phyloP scores from a whole-genome alignment of 2,329 filamentous ascomycete genomes.

The Orbilia javanica region DNA sequence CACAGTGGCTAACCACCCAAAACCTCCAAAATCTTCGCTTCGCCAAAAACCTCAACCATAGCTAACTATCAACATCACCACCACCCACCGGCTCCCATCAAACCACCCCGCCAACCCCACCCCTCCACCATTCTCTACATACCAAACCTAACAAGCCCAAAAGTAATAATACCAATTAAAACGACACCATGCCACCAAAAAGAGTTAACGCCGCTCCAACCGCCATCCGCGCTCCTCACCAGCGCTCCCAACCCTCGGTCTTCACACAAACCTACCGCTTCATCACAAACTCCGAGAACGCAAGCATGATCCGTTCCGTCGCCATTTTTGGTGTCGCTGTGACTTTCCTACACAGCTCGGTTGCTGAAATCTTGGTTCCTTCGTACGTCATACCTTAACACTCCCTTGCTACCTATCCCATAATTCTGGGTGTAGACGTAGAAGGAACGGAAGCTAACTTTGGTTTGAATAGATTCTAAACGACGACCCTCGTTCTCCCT shows the following conservation, averaged over 20 bases:
- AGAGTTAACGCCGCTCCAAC: conserved; percentile 25
- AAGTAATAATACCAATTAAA: not conserved
- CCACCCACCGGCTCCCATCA: no score
- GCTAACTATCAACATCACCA: not conserved
- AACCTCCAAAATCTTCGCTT: conserved; percentile 20
- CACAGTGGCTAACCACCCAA: not conserved
- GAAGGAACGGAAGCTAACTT: not conserved
- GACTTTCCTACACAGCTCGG: conserved; percentile 45
- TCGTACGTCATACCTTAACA: conserved; percentile 28
- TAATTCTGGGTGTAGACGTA: not conserved
- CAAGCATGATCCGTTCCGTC: conserved; percentile 41
- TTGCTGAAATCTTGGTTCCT: conserved; percentile 49
- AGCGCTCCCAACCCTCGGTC: conserved; percentile 39
- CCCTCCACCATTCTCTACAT: not conserved
- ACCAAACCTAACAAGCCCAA: not conserved
- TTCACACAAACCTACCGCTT: conserved; percentile 52
- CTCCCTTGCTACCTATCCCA: no score
- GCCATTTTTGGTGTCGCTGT: conserved; percentile 49
- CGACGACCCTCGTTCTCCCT: not conserved
- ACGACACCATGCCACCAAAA: conserved; percentile 39
- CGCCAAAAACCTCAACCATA: not conserved
- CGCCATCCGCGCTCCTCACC: conserved; percentile 36
- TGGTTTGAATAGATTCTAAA: not conserved
- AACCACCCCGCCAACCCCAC: not conserved
- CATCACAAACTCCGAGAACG: conserved; percentile 50